Conservation (phyloP, 2,329 filamentous ascomycete species). For the Akanthomyces dipterigenus region DNA sequence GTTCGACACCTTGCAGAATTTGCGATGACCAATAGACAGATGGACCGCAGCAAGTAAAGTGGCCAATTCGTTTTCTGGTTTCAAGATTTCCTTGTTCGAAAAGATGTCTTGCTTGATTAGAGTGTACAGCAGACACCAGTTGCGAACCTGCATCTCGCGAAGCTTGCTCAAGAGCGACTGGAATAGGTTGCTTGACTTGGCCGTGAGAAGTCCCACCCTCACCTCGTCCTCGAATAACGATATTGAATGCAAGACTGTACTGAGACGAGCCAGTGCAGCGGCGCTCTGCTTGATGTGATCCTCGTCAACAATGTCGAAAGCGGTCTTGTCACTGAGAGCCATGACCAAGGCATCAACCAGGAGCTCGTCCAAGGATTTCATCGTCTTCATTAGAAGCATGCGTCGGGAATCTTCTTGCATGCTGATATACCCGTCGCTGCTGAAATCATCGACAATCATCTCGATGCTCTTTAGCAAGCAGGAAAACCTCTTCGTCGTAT, state of each 20-base stretch:
- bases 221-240: slow-evolving; percentile 80
- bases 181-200: slow-evolving; percentile 52
- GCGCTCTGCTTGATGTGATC: slow-evolving; percentile 69
- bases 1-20: slow-evolving; percentile 77
- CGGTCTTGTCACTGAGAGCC: slow-evolving; percentile 57
- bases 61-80: slow-evolving; percentile 64
- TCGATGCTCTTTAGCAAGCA: slow-evolving; percentile 83
- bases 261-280: slow-evolving; percentile 62
- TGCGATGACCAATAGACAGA: slow-evolving; percentile 73
- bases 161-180: slow-evolving; percentile 56
- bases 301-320: slow-evolving; percentile 80
- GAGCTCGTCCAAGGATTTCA: slow-evolving; percentile 74
- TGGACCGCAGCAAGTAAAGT: slow-evolving; percentile 78
- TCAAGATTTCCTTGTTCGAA: slow-evolving; percentile 55
- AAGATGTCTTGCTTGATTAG: slow-evolving; percentile 73
- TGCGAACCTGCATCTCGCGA: slow-evolving; percentile 78
- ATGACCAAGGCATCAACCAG: slow-evolving; percentile 64
- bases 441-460: slow-evolving; percentile 61
- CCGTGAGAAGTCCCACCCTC: slow-evolving; percentile 63
- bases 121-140: slow-evolving; percentile 82
- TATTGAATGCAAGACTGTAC: slow-evolving; percentile 69
- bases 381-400: slow-evolving; percentile 63
- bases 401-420: slow-evolving; percentile 59
- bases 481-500: slow-evolving; percentile 80
- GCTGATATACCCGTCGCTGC: slow-evolving; percentile 55